Evolutionary conservation across 805 yeast genomes (phyloP).

Genomic region (Maudiozyma pseudohumilis): DNA sequence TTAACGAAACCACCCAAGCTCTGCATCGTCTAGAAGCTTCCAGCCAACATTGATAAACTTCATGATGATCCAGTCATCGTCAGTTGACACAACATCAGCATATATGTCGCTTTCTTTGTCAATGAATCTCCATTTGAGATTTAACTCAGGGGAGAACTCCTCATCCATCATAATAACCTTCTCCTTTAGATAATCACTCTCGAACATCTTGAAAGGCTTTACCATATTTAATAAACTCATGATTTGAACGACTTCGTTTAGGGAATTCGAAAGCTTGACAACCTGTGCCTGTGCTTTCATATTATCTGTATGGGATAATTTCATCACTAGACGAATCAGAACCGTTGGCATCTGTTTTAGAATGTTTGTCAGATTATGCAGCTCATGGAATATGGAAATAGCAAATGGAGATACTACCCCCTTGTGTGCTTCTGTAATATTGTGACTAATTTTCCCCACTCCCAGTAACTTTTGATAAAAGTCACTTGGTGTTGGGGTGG

Average conservation of each 20-base stretch:
- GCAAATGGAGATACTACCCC: conserved; percentile 26
- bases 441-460: conserved; percentile 12
- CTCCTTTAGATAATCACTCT: conserved; percentile 9
- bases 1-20: conserved; percentile 24
- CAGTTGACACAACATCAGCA: conserved; percentile 1
- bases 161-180: conserved; percentile 4
- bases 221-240: conserved; percentile 23
- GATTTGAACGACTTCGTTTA: conserved; percentile 27
- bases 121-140: conserved; percentile 8
- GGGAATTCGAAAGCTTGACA: conserved; percentile 23
- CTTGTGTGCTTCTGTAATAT: conserved; percentile 6
- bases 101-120: conserved; percentile 3
- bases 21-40: conserved; percentile 25
- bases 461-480: conserved; percentile 25
- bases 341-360: conserved; percentile 25
- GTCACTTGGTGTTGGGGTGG: conserved; percentile 10
- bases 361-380: conserved; percentile 21
- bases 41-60: conserved; percentile 21
- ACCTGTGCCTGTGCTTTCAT: conserved; percentile 21
- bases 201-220: conserved; percentile 25
- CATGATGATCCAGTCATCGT: conserved; percentile 5
- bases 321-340: conserved; percentile 23
- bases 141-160: conserved; percentile 2
- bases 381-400: conserved; percentile 20
- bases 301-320: conserved; percentile 11